A percentile compares a stretch with the other conserved stretches of the same genome.
These are phyloP conservation scores for Inosperma sp. DNA, from an alignment of 768 basidiomycete genomes.

Conservation along the genomic window DNA sequence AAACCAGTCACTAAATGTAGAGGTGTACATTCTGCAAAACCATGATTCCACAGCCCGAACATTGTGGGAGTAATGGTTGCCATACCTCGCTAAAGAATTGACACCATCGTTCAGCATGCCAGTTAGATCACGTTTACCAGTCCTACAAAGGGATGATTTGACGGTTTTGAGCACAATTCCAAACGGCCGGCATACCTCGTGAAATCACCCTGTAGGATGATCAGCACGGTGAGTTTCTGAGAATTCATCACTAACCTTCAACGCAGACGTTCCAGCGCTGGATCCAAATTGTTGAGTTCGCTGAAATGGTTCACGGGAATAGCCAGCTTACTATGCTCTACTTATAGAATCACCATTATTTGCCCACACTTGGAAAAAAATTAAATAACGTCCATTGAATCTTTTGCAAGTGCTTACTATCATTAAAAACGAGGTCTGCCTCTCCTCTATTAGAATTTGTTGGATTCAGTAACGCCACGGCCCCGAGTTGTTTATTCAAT, in stretches of 20 bases:
- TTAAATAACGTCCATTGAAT: background rate
- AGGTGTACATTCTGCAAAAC: slow-evolving; percentile 67
- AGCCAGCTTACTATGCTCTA: slow-evolving; percentile 74
- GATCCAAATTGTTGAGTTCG: background rate
- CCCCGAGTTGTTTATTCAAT: slow-evolving; percentile 68
- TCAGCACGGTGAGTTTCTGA: background rate
- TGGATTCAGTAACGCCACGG: slow-evolving; percentile 61
- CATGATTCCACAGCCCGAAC: background rate
- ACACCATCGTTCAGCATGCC: slow-evolving; percentile 95
- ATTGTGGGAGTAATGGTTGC: background rate
- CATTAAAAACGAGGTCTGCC: slow-evolving; percentile 73
- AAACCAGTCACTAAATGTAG: slow-evolving; percentile 94
- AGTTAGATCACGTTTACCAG: slow-evolving; percentile 89
- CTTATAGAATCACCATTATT: slow-evolving; percentile 97
- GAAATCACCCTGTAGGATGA: slow-evolving; percentile 74
- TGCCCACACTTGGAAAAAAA: slow-evolving; percentile 71
- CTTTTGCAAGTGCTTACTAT: slow-evolving; percentile 42
- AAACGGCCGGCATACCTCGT: slow-evolving; percentile 51
- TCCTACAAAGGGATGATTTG: slow-evolving; percentile 59
- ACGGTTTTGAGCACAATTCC: no score
- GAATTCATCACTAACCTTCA: slow-evolving; percentile 56
- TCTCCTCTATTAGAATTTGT: slow-evolving; percentile 50
- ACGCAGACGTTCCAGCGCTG: slow-evolving; percentile 91
- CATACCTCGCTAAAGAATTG: slow-evolving; percentile 80
- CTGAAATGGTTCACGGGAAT: slow-evolving; percentile 1